These are phyloP conservation scores for Sordariomycetes sp. DNA, from an alignment of 2,329 filamentous ascomycete species.

Conservation along the genomic window DNA sequence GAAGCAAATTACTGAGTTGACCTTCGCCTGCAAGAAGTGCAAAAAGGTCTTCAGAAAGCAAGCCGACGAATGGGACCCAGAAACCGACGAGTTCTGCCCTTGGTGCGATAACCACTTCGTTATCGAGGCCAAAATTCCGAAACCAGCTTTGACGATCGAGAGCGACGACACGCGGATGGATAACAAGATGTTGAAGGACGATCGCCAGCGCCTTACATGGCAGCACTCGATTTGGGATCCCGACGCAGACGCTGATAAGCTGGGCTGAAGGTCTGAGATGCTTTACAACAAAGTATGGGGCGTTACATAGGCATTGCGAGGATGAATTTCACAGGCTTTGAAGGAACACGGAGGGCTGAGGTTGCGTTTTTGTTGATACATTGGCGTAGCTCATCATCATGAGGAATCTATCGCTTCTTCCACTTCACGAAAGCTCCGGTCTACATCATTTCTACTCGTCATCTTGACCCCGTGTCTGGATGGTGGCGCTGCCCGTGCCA, in stretches of 20 bases:
- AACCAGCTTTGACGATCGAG: conserved; percentile 77
- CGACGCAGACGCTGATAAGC: conserved; percentile 61
- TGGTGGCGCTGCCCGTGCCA: conserved; percentile 62
- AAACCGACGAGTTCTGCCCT: conserved; percentile 96
- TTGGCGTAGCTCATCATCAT: conserved; percentile 17
- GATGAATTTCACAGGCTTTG: conserved; percentile 10
- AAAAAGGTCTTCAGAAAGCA: conserved; percentile 97
- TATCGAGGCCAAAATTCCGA: conserved; percentile 76
- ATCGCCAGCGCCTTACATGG: conserved; percentile 56
- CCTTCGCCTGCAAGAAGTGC: conserved; percentile 97
- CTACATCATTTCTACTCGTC: too few species aligned
- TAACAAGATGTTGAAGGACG: conserved; percentile 86
- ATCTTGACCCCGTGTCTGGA: conserved; percentile 55
- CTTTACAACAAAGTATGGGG: background rate
- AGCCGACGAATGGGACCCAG: conserved; percentile 81
- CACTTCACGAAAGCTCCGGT: too few species aligned
- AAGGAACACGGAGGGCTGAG: too few species aligned
- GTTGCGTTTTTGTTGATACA: conserved; percentile 33
- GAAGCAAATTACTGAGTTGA: conserved; percentile 74
- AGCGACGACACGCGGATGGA: conserved; percentile 84
- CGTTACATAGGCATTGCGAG: background rate
- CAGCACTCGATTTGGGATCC: conserved; percentile 66
- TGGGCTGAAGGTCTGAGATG: conserved; percentile 47
- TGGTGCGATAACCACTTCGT: conserved; percentile 99
- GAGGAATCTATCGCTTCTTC: conserved; percentile 16